Evolutionary conservation across 306 rosid genomes (phyloP), one percentile per base, ranked within the genome.

Genomic region (Quillaja saponaria): DNA sequence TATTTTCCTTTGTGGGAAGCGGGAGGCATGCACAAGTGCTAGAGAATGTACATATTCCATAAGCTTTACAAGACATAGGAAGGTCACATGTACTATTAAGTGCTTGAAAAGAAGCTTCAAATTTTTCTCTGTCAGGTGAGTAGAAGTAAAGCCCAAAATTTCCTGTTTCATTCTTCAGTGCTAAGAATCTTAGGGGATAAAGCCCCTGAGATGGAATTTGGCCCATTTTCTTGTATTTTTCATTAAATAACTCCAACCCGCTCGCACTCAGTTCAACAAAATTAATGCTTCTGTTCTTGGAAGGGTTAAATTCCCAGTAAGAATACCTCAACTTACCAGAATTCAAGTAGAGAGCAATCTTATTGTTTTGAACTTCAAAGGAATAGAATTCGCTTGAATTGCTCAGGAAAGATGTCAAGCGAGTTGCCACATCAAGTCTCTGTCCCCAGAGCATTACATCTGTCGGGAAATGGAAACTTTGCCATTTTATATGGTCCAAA

Each of bases 381-480:
- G 99, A 81, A 75, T 77, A 92, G 77, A 66, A 78, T 11, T 74
- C 63, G 38, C 67, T 70, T 4, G 87, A 68, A 72, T 86, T 89
- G 60, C 33, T 57, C 53, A 76, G 86, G 16, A 62, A 78, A 19
- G 98, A 79, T 35, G 91, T 89, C 65, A 92, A 64, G 21, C 84
- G 71, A 41, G 96, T 89, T 1, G 94, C 87, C 35, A 89, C 89
- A 34, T 84, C 83, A 4, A 92, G 87, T 55, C 82, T 83, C 52
- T 92, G 99, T 13, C 99, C 95, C 78, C 82, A 66, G 4, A 92
- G 94, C 63, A 92, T 89, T 19, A 85, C 90, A 62, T 92, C 80
- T 0, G 95, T 86, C 7, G 95, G 99, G 70, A 89, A 92, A 68
- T 92, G 89, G 87, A 89, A 92, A 74, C 95, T 92, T 64, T 92